Conservation (phyloP, 257 asterid species). For the Capsicum rhomboideum region DNA sequence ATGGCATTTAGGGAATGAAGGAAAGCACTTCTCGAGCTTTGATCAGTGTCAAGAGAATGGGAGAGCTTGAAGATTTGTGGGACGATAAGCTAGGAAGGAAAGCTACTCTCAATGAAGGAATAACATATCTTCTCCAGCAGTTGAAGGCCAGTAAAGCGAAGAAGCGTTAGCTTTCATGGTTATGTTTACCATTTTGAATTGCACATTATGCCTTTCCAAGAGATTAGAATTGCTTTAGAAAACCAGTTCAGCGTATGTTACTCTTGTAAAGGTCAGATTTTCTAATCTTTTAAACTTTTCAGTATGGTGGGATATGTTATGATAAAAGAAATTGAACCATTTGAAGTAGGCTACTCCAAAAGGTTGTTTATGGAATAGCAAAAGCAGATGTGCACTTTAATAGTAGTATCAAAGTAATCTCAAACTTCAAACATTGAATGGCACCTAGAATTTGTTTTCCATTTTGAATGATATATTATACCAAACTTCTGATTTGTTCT, state of each 20-base stretch:
- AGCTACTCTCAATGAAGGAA: constrained; percentile 21
- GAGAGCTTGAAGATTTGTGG: constrained; percentile 27
- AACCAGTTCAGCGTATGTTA: background rate
- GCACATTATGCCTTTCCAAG: background rate
- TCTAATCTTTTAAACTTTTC: background rate
- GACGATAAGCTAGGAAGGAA: background rate
- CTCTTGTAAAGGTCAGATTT: background rate
- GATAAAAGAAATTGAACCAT: background rate
- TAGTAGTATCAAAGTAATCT: background rate
- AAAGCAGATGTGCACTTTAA: background rate
- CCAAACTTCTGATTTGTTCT: background rate
- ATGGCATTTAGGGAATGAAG: background rate
- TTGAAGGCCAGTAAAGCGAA: background rate
- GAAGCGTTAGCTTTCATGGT: background rate
- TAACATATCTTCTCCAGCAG: background rate
- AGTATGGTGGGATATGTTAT: background rate
- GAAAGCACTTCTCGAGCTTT: background rate
- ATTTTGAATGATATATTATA: background rate
- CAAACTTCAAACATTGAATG: background rate
- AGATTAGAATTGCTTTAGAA: background rate
- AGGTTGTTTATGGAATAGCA: background rate
- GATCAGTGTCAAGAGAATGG: constrained; percentile 20
- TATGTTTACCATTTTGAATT: background rate
- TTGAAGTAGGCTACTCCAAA: background rate
- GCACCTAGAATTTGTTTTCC: background rate